A percentile compares a stretch with the other conserved stretches of the same genome.
Evolutionary conservation across 2,329 filamentous ascomycete genomes (phyloP).

Genomic region (Didymella lethalis): DNA sequence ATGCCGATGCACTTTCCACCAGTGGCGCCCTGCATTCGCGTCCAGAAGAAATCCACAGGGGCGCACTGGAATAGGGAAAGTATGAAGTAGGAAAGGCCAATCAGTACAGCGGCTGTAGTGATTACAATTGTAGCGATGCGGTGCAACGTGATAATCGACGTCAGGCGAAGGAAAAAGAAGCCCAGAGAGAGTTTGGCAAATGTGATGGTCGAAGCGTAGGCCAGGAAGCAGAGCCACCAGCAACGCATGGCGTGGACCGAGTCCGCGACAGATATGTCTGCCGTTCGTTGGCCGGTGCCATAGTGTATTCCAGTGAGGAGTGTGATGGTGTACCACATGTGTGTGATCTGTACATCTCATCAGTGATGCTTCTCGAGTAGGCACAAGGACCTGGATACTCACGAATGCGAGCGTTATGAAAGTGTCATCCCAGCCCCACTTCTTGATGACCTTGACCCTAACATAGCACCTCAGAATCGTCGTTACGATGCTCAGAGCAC

Average conservation of each 20-base stretch:
- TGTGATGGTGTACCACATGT: slow-evolving; percentile 27
- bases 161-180: slow-evolving; percentile 60
- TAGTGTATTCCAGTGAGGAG: slow-evolving; percentile 24
- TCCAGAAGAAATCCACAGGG: slow-evolving; percentile 60
- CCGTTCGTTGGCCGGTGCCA: slow-evolving; percentile 21
- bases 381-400: neutral
- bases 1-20: slow-evolving; percentile 52
- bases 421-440: slow-evolving; percentile 28
- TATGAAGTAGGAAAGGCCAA: slow-evolving; percentile 58
- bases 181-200: slow-evolving; percentile 56
- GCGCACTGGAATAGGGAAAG: slow-evolving; percentile 59
- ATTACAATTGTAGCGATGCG: slow-evolving; percentile 54
- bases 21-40: slow-evolving; percentile 15
- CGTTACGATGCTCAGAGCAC: slow-evolving; percentile 25
- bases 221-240: slow-evolving; percentile 27
- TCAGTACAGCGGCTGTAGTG: slow-evolving; percentile 50
- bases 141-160: slow-evolving; percentile 52
- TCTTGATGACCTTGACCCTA: slow-evolving; percentile 16
- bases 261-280: slow-evolving; percentile 20
- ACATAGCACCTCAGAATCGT: slow-evolving; percentile 26
- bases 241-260: slow-evolving; percentile 27
- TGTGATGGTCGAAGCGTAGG: slow-evolving; percentile 21
- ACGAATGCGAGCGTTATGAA: slow-evolving; percentile 28
- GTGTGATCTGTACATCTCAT: neutral
- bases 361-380: neutral